Evolutionary conservation across 2,329 filamentous ascomycete genomes (phyloP).

Genomic region (Botryotinia convoluta): DNA sequence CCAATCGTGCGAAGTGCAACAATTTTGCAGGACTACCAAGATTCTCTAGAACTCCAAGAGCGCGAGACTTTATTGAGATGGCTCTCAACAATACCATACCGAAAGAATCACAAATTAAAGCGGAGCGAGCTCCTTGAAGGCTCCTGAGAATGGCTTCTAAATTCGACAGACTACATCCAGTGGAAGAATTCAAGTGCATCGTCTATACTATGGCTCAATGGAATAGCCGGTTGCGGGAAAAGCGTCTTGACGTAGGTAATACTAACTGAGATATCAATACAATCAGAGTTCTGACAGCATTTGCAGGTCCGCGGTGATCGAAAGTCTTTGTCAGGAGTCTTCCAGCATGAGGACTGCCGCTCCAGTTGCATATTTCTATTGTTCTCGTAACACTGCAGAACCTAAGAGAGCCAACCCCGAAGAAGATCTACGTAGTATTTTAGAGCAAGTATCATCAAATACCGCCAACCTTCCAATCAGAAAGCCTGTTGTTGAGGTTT

Average conservation of each 20-base stretch:
- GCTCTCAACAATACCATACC: background rate
- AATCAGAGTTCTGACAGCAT: background rate
- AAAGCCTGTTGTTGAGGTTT: background rate
- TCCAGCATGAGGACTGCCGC: background rate
- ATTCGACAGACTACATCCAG: background rate
- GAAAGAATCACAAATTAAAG: background rate
- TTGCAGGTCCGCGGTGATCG: background rate
- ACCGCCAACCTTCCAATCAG: background rate
- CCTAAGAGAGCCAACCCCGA: background rate
- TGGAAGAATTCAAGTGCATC: background rate
- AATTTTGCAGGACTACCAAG: background rate
- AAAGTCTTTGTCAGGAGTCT: background rate
- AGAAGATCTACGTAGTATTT: background rate
- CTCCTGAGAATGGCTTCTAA: background rate
- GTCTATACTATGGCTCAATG: background rate
- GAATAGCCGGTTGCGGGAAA: background rate
- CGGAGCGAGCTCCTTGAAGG: background rate
- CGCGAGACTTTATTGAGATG: background rate
- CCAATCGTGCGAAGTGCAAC: background rate
- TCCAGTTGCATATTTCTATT: background rate
- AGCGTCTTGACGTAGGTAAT: background rate
- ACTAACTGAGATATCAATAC: background rate
- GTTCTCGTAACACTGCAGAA: background rate
- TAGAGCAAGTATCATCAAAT: background rate
- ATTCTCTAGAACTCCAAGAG: background rate